Evolutionary conservation across 306 rosid genomes (phyloP), one percentile per base, ranked within the genome.

Genomic region (Canavalia ensiformis): DNA sequence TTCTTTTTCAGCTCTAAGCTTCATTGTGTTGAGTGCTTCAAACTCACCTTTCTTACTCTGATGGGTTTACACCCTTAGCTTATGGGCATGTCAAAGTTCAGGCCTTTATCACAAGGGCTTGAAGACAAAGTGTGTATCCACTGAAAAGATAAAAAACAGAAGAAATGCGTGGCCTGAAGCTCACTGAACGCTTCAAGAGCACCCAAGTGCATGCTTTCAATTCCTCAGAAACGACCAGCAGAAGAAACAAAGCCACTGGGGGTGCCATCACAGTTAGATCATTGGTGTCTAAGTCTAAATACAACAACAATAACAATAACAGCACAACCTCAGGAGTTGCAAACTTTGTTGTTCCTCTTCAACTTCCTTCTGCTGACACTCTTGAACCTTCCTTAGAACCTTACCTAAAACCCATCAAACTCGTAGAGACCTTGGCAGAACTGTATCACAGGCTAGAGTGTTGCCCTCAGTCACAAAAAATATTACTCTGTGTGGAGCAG

Each of bases 181-280:
- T 92, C 59, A 76, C 33, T 70, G 97, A 90, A 68, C 85, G 90
- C 46, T 88, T 88, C 78, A 92, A 84, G 77, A 87, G 87, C 84
- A 80, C 89, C 54, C 97, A 92, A 86, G 94, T 92, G 44, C 90
- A 92, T 29, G 92, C 91, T 55, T 60, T 90, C 64, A 88, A 29
- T 81, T 88, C 97, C 34, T 65, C 85, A 18, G 94, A 90, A 4
- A 56, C 78, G 41, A 78, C 72, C 56, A 18, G 25, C 10, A 81
- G 75, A 8, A 84, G 11, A 79, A 70, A 71, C 46, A 83, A 82
- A 59, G 68, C 76, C 68, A 39, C 77, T 0, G 39, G 76, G 35
- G 60, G 75, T 28, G 65, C 66, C 67, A 59, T 66, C 39, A 58
- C 74, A 41, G 75, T 90, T 77, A 87, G 80, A 81, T 82, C 92